Conservation (phyloP, 371 early-diverging fungal genomes). For the Haplosporangium sp. region DNA sequence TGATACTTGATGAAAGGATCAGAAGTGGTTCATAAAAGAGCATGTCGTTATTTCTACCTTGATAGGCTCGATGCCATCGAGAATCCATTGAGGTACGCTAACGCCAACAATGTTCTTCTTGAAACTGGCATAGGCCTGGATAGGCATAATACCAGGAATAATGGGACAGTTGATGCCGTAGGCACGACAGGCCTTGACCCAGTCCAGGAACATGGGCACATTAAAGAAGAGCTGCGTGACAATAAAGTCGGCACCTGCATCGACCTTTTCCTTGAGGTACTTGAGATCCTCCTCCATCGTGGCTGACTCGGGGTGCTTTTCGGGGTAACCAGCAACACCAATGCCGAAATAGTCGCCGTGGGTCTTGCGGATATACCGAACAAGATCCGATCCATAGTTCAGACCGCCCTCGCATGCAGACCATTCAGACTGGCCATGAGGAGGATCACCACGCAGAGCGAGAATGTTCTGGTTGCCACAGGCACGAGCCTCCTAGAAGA, state of each 20-base stretch:
- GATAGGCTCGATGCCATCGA: slow-evolving; percentile 89
- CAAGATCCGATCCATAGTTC: slow-evolving; percentile 85
- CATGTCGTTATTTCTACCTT: slow-evolving; percentile 64
- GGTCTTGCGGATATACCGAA: slow-evolving; percentile 86
- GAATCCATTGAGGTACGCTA: slow-evolving; percentile 83
- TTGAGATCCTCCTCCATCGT: slow-evolving; percentile 80
- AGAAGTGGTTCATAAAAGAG: too few relatives aligned
- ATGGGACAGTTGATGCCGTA: slow-evolving; percentile 89
- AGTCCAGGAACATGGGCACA: slow-evolving; percentile 82
- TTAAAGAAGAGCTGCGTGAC: slow-evolving; percentile 97
- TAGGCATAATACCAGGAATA: slow-evolving; percentile 95
- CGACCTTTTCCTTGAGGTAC: slow-evolving; percentile 87
- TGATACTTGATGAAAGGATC: too few relatives aligned
- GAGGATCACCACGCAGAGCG: slow-evolving; percentile 95
- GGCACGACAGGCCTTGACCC: slow-evolving; percentile 80
- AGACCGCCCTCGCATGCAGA: slow-evolving; percentile 85
- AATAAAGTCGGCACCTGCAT: slow-evolving; percentile 92
- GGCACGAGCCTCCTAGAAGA: slow-evolving; percentile 80
- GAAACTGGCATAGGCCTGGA: slow-evolving; percentile 90
- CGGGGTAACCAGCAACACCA: slow-evolving; percentile 96
- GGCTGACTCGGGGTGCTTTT: slow-evolving; percentile 84
- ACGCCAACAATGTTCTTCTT: slow-evolving; percentile 79
- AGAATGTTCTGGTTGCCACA: slow-evolving; percentile 96
- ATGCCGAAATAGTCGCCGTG: slow-evolving; percentile 97
- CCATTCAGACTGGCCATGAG: slow-evolving; percentile 86